Conservation (phyloP, 495 filamentous ascomycete species). For the Penicillium longicatenatum region DNA sequence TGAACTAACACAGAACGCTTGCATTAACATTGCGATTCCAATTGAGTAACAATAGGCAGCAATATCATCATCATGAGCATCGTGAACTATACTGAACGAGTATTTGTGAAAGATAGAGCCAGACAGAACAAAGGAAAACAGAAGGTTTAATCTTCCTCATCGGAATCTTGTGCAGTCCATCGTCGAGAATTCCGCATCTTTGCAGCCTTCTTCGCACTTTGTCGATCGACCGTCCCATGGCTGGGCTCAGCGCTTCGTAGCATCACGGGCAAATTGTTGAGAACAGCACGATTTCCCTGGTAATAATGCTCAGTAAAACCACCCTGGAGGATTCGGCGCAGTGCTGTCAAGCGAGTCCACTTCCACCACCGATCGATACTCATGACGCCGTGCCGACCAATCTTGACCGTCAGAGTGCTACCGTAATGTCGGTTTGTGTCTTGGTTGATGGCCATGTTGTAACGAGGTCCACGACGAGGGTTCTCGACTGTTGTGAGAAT, state of each 20-base stretch:
- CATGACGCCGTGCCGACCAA: constrained; percentile 71
- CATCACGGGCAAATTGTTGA: constrained; percentile 68
- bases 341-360: constrained; percentile 70
- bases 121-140: constrained; percentile 1
- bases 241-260: constrained; percentile 30
- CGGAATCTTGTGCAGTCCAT: constrained; percentile 34
- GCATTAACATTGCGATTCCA: background rate
- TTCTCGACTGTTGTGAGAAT: constrained; percentile 84
- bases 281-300: constrained; percentile 76
- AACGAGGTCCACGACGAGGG: constrained; percentile 69
- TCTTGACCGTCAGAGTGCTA: constrained; percentile 72
- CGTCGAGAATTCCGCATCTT: constrained; percentile 38
- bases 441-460: constrained; percentile 70
- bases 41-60: background rate
- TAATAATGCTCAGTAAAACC: constrained; percentile 86
- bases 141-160: constrained; percentile 23
- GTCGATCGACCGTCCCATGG: constrained; percentile 25
- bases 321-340: constrained; percentile 75
- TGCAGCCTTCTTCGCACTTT: constrained; percentile 36
- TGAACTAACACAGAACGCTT: background rate
- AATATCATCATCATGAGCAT: background rate
- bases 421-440: constrained; percentile 74
- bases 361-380: constrained; percentile 92
- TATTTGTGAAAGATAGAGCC: background rate
- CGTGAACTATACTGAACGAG: background rate